Conservation (phyloP, 2,329 filamentous ascomycete species). For the Septoria petroselini region DNA sequence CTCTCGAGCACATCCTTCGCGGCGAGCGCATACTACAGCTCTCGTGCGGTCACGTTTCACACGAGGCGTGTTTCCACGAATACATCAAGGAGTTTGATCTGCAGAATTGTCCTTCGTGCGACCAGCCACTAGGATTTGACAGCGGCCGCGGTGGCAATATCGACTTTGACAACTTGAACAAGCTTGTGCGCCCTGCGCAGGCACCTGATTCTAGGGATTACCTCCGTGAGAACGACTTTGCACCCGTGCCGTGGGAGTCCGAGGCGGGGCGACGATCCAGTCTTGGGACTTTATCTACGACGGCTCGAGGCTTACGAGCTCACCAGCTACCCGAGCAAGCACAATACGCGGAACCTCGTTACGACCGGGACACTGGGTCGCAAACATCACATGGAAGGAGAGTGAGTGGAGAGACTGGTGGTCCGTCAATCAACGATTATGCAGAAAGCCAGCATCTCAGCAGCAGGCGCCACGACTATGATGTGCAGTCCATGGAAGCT, state of each 20-base stretch:
- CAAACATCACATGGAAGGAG: slow-evolving; percentile 63
- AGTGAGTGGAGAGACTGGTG: slow-evolving; percentile 73
- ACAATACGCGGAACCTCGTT: slow-evolving; percentile 15
- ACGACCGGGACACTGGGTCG: slow-evolving; percentile 34
- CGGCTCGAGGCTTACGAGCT: slow-evolving; percentile 24
- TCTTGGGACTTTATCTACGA: slow-evolving; percentile 15
- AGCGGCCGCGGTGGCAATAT: slow-evolving; percentile 91
- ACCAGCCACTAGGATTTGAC: slow-evolving; percentile 86
- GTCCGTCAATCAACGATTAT: slow-evolving; percentile 74
- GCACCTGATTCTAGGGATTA: slow-evolving; percentile 39
- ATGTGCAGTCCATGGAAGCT: slow-evolving; percentile 93
- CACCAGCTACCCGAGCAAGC: slow-evolving; percentile 30
- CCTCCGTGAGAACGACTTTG: slow-evolving; percentile 39
- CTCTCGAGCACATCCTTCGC: slow-evolving; percentile 87
- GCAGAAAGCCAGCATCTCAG: slow-evolving; percentile 67
- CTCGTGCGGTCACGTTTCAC: slow-evolving; percentile 92
- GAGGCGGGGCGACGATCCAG: slow-evolving; percentile 22
- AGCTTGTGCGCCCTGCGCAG: slow-evolving; percentile 80
- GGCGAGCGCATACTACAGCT: slow-evolving; percentile 95
- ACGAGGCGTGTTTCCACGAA: slow-evolving; percentile 98
- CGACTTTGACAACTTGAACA: slow-evolving; percentile 78
- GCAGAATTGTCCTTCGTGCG: slow-evolving; percentile 90
- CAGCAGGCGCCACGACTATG: slow-evolving; percentile 82
- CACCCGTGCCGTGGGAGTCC: slow-evolving; percentile 60
- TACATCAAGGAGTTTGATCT: slow-evolving; percentile 93